Base-by-base conservation (phyloP, 1,284 basidiomycete genomes). In the Cryptococcus sp. region DNA sequence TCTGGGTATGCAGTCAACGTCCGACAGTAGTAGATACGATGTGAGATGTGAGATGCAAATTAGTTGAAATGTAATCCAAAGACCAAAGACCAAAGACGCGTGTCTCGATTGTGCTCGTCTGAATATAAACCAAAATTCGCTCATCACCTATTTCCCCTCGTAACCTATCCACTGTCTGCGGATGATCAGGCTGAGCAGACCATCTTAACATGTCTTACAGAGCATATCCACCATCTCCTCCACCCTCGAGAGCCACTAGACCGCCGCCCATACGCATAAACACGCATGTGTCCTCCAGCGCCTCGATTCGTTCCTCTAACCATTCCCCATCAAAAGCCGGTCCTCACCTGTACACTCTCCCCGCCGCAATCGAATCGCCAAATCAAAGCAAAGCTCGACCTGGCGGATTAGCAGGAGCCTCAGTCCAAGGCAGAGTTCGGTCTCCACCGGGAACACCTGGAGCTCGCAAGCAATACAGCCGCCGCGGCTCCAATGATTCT, bases 381-480 rank as follows among this genome's bases (percentile, higher is more conserved):
- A 47, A 25, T 10, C 59, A 57, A 27, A 45, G 8, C 38, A 27
- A 56, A 47, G 62, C 62, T 22, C 51, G 61, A 16, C 61, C 61
- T 1, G 61, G 61, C 39, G 61, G 61, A 7, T 46, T 60, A 40
- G 61, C 61, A 13, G 53, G 46, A 8, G 48, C 54, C 16, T 27
- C 41, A 40, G 53, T 25, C 25, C 25, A 3, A 25, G 25, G 25
- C 25, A 25, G 58, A 11, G 49, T 63, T 15, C 45, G 51, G 16
- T 63, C 61, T n/a, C 61, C 61, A 3, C 61, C 61, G 7, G 40
- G 47, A 13, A 57, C 61, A 6, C 61, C 61, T 20, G 58, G 61
- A 19, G 57, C 57, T 20, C 41, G 41, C 3, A 19, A 17, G 19
- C 48, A 53, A 44, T 56, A 49, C 50, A 49, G 54, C 17, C 54